Base-by-base conservation (phyloP, 2,329 filamentous ascomycete species). In the Neopestalotiopsis rosae region DNA sequence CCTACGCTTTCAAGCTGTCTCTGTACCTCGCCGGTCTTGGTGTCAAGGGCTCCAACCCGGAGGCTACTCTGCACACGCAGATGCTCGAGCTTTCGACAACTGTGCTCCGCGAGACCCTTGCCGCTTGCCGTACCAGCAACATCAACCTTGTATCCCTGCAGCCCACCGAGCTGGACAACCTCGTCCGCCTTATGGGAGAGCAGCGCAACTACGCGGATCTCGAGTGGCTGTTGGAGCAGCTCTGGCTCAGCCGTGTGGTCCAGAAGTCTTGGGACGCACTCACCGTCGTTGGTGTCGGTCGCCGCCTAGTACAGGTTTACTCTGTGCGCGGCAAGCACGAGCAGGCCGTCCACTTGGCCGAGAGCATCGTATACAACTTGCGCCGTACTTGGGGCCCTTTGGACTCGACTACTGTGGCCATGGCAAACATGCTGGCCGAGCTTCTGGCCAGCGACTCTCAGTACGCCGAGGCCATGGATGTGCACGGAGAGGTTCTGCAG, bases 341-440 rank as follows among this genome's bases (percentile, higher is more conserved):
- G 45, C 45, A 52, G 5, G 45, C 45, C 17, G 45, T 52, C n/a
- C 45, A 52, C 45, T 17, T 52, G 45, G 45, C 45, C 45, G 45
- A 52, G 45, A 52, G 45, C 45, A 52, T 52, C n/a, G 45, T 52
- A 17, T 52, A 52, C 45, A 52, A 52, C 45, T 52, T 52, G 45
- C 45, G 45, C 45, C 45, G 45, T 6, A 52, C 45, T 20, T 52
- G 45, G 45, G 45, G 45, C n/a, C 45, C 45, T 10, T 20, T 52
- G 45, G 45, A 52, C 45, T 52, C 45, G 45, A 52, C 45, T 17
- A 52, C 45, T 20, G 45, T 52, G 45, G 45, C 45, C 14, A 52
- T 52, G 45, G 45, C 45, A 17, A 52, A 52, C 45, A 17, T 52
- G 6, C 45, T 52, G 45, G 45, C 45, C 45, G 45, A 52, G 7